phyloP scores from a whole-genome alignment of 768 basidiomycete species.

The Tephrocybe sp. region DNA sequence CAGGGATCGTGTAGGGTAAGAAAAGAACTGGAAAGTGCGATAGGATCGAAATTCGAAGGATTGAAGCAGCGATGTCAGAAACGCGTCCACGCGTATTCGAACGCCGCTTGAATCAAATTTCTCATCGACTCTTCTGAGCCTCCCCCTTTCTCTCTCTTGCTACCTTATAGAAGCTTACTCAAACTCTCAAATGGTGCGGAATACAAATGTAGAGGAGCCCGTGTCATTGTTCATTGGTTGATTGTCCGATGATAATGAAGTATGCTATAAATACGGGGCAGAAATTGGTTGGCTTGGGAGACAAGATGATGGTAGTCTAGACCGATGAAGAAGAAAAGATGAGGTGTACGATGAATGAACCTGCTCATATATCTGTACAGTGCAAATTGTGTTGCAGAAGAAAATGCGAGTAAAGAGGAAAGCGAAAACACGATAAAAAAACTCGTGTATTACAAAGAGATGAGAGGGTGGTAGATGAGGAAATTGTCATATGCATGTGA shows the following conservation, averaged over 20 bases:
- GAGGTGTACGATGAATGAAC: conserved; percentile 5
- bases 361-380: conserved; percentile 16
- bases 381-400: conserved; percentile 6
- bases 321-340: not conserved
- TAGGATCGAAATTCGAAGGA: conserved; percentile 1
- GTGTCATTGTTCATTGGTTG: conserved; percentile 11
- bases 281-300: conserved; percentile 1
- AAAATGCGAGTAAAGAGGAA: not conserved
- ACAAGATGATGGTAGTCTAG: conserved; percentile 1
- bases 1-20: conserved; percentile 10
- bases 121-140: too few relatives aligned
- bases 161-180: not conserved
- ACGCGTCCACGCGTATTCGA: conserved; percentile 26
- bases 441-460: conserved; percentile 1
- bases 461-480: conserved; percentile 10
- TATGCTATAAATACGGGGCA: conserved; percentile 14
- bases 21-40: conserved; percentile 9
- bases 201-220: not conserved
- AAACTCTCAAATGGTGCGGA: not conserved
- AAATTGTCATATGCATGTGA: conserved; percentile 14
- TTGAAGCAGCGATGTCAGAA: conserved; percentile 4
- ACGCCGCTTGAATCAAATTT: conserved; percentile 22
- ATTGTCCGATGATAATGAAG: conserved; percentile 8
- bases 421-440: not conserved
- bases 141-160: not conserved